Base-by-base conservation (phyloP, 2,329 filamentous ascomycete genomes). In the Helotiales sp. region DNA sequence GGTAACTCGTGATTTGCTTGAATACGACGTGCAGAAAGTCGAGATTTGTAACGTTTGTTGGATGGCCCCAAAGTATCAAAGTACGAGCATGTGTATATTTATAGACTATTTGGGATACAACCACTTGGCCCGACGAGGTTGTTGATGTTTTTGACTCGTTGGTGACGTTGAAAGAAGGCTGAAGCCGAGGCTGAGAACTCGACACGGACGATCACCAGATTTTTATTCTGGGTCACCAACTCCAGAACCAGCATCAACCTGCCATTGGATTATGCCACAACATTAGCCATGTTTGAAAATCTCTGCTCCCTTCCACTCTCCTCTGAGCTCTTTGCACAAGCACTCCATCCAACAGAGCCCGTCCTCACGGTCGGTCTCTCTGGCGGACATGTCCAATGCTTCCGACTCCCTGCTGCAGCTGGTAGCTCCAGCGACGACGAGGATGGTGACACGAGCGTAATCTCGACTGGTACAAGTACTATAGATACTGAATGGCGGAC, bases 401-500 rank as follows among this genome's bases (percentile, higher is more conserved):
- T 91, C 69, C 85, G 88, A 49, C 80, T 98, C 5, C 85, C 88
- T 0, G 74, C 80, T 30, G 72, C 77, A 31, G 77, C 75, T 53
- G 75, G 75, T 40, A 77, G 77, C 36, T 75, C 77, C 31, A 75
- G 74, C 17, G 81, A 82, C 17, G 46, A 48, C 9, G 73, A 61
- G 2, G 79, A 79, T 55, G 76, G 71, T 31, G 77, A 82, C 52
- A 73, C 74, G 44, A 83, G 77, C 63, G 74, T 80, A 2, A 55
- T 81, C 22, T 83, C 78, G 19, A 77, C 80, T 67, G 91, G 91
- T 10, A 88, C 83, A 62, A 89, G 87, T 42, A 84, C 87, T 55
- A 89, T 98, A 62, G 89, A 93, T 66, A 91, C 88, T 0, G 77
- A 87, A 59, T 99, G 95, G 95, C 84, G 85, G 67, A 98, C 95